Evolutionary conservation across 129 eudicot species (phyloP).

Genomic region (Centaurea solstitialis): DNA sequence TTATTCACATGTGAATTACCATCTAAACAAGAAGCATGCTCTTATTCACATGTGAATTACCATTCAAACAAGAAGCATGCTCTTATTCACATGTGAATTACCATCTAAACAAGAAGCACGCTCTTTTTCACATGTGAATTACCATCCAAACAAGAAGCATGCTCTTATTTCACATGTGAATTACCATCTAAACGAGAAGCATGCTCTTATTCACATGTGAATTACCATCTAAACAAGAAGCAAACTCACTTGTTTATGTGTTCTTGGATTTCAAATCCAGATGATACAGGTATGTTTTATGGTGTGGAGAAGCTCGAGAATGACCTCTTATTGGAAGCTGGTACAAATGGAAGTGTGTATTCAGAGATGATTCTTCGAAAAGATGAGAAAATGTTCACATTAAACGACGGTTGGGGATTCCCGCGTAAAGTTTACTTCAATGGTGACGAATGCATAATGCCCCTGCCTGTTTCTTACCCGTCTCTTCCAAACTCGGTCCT

Average conservation of each 20-base stretch:
- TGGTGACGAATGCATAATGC: slow-evolving; percentile 54
- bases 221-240: neutral
- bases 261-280: slow-evolving; percentile 34
- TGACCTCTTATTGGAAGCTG: slow-evolving; percentile 37
- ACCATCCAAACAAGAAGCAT: neutral
- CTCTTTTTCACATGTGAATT: neutral
- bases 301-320: slow-evolving; percentile 38
- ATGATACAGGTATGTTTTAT: slow-evolving; percentile 57
- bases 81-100: neutral
- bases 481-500: slow-evolving; percentile 39
- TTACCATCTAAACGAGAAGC: neutral
- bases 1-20: neutral
- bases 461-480: slow-evolving; percentile 53
- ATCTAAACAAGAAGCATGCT: neutral
- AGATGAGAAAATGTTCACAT: slow-evolving; percentile 38
- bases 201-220: slow-evolving; percentile 4
- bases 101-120: neutral
- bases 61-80: neutral
- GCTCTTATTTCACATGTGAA: neutral
- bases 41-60: neutral
- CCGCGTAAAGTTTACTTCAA: slow-evolving; percentile 50
- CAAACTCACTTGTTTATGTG: neutral
- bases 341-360: slow-evolving; percentile 42
- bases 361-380: slow-evolving; percentile 46
- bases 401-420: slow-evolving; percentile 53